Percentiles rank a stretch among this genome's conserved stretches.
Evolutionary conservation across 2,329 filamentous ascomycete species (phyloP).

Genomic region (Cercospora sp.): DNA sequence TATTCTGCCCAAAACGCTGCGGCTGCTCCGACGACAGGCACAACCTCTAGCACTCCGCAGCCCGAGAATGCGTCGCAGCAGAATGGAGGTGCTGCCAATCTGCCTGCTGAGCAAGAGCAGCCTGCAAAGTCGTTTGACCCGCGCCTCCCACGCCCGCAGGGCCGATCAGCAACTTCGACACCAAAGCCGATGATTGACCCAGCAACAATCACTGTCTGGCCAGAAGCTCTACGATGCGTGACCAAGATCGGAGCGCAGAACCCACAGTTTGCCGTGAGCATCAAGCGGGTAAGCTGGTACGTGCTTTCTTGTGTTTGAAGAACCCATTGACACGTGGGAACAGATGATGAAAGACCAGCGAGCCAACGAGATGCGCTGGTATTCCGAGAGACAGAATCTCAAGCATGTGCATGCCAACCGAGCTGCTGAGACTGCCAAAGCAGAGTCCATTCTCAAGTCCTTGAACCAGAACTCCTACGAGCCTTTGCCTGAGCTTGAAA

Average conservation of each 20-base stretch:
- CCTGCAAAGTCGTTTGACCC: conserved; percentile 23
- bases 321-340: conserved; percentile 30
- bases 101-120: neutral
- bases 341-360: conserved; percentile 65
- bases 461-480: conserved; percentile 24
- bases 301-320: conserved; percentile 3
- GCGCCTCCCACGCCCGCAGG: conserved; percentile 29
- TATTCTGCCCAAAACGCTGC: conserved; percentile 19
- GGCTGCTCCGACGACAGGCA: neutral
- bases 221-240: conserved; percentile 49
- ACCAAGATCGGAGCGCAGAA: conserved; percentile 51
- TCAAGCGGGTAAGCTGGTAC: conserved; percentile 43
- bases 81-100: neutral
- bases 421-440: conserved; percentile 33
- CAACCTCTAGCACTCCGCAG: conserved; percentile 7
- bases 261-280: conserved; percentile 42
- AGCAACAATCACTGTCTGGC: conserved; percentile 52
- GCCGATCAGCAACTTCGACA: conserved; percentile 24
- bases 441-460: conserved; percentile 37
- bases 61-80: neutral
- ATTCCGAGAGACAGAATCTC: conserved; percentile 37
- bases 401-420: conserved; percentile 38
- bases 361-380: conserved; percentile 63
- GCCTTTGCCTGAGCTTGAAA: conserved; percentile 15
- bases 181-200: conserved; percentile 45